A percentile compares a stretch with the other conserved stretches of the same genome.
Evolutionary conservation across 2,329 filamentous ascomycete species (phyloP).

Genomic region (Colletotrichum sp.): DNA sequence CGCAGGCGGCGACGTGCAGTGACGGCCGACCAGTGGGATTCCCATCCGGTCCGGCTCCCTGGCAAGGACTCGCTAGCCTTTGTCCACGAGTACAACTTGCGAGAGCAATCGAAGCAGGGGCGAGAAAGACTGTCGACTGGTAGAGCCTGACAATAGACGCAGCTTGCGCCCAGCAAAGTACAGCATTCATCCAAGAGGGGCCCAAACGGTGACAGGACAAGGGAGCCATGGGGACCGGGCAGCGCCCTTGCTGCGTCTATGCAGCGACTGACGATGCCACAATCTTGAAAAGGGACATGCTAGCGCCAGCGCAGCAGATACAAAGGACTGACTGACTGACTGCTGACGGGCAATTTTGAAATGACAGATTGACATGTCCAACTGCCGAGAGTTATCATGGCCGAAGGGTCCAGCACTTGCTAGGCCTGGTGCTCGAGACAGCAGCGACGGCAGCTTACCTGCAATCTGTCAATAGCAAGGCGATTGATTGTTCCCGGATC

Average conservation of each 20-base stretch:
- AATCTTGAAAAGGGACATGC: neutral
- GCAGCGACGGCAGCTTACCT: neutral
- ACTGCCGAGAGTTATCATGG: neutral
- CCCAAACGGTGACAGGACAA: neutral
- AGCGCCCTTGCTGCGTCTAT: neutral
- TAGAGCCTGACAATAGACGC: neutral
- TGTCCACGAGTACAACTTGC: neutral
- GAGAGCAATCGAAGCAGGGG: neutral
- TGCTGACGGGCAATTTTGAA: neutral
- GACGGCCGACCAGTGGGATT: neutral
- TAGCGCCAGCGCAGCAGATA: neutral
- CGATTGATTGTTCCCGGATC: neutral
- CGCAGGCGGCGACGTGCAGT: conserved; percentile 15
- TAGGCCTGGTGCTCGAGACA: neutral
- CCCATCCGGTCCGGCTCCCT: conserved; percentile 5
- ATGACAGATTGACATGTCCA: neutral
- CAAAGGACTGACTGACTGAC: neutral
- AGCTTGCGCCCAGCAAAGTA: neutral
- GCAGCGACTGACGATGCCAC: neutral
- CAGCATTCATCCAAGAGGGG: neutral
- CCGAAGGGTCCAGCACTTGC: neutral
- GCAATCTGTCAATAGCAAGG: neutral
- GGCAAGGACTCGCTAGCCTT: neutral
- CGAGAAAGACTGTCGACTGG: neutral
- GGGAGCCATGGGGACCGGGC: neutral